These are phyloP conservation scores for Ophiostoma quercus DNA, from an alignment of 2,329 filamentous ascomycete genomes.

Conservation along the genomic window DNA sequence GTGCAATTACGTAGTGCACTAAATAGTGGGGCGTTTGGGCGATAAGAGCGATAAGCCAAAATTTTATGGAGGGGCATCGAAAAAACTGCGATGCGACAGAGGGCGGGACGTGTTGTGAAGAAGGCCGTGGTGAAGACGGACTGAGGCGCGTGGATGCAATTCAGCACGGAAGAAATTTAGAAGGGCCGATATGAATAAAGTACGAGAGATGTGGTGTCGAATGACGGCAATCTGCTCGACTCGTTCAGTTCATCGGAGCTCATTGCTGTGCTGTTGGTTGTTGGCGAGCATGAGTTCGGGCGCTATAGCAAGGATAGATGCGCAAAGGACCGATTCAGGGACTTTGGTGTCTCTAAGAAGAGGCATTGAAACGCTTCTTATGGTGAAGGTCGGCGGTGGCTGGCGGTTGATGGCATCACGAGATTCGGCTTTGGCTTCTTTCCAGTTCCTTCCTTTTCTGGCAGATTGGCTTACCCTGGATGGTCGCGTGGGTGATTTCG, in stretches of 20 bases:
- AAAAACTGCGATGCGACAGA: constrained; percentile 25
- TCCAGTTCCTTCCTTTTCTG: neutral
- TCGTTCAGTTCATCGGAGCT: neutral
- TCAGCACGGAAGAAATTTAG: neutral
- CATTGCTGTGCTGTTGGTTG: neutral
- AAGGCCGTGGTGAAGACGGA: neutral
- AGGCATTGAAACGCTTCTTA: neutral
- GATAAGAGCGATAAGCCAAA: constrained; percentile 25
- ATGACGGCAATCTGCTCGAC: neutral
- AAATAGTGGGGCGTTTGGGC: constrained; percentile 13
- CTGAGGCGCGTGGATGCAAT: neutral
- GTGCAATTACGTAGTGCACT: constrained; percentile 2
- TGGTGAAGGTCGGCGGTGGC: neutral
- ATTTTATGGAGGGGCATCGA: constrained; percentile 19
- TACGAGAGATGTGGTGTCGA: neutral
- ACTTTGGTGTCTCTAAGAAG: neutral
- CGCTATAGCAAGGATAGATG: neutral
- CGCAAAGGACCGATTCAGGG: neutral
- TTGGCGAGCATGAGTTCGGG: neutral
- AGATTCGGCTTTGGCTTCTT: constrained; percentile 15
- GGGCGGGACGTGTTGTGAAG: neutral
- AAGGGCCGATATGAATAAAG: neutral
- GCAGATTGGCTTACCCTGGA: constrained; percentile 54
- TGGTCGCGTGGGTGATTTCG: constrained; percentile 67
- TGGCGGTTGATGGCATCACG: neutral